Evolutionary conservation across 768 basidiomycete genomes (phyloP).

Genomic region (Nevesoporus exiguus): DNA sequence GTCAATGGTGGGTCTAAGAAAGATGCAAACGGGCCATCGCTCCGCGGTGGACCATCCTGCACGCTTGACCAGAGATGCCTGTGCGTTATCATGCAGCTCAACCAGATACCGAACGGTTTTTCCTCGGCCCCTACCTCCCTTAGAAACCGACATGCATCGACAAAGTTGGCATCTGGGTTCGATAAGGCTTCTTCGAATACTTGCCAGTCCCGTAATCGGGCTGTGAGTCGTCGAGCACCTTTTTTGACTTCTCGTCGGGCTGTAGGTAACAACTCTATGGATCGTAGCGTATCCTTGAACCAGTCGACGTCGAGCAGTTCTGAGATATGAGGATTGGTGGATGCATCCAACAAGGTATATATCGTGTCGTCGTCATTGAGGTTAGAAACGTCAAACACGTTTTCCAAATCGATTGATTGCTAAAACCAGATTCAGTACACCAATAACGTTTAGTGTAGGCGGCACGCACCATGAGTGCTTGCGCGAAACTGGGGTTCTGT

Average conservation of each 20-base stretch:
- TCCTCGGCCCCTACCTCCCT: constrained; percentile 64
- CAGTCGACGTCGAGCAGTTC: constrained; percentile 42
- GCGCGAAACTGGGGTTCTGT: constrained; percentile 50
- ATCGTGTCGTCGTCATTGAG: constrained; percentile 54
- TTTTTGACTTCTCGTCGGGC: constrained; percentile 40
- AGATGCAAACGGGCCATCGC: constrained; percentile 35
- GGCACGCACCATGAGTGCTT: constrained; percentile 42
- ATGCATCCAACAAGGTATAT: constrained; percentile 57
- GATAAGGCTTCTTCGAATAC: constrained; percentile 58
- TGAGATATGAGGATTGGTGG: constrained; percentile 63
- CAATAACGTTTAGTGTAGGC: neutral
- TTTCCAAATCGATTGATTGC: constrained; percentile 54
- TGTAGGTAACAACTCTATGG: constrained; percentile 28
- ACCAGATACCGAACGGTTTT: constrained; percentile 67
- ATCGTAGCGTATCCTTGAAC: constrained; percentile 24
- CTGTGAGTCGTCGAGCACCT: constrained; percentile 45
- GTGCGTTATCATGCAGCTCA: constrained; percentile 65
- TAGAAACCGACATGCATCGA: constrained; percentile 46
- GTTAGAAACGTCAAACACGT: constrained; percentile 50
- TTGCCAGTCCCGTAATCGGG: constrained; percentile 57
- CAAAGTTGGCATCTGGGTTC: constrained; percentile 51
- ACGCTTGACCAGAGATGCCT: constrained; percentile 41
- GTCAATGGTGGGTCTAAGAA: constrained; percentile 34
- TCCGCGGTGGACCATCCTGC: constrained; percentile 11
- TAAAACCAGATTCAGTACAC: constrained; percentile 27